Percentiles rank a stretch among this genome's conserved stretches.
Conservation (phyloP, 1,284 basidiomycete species). For the Hemileia vastatrix region DNA sequence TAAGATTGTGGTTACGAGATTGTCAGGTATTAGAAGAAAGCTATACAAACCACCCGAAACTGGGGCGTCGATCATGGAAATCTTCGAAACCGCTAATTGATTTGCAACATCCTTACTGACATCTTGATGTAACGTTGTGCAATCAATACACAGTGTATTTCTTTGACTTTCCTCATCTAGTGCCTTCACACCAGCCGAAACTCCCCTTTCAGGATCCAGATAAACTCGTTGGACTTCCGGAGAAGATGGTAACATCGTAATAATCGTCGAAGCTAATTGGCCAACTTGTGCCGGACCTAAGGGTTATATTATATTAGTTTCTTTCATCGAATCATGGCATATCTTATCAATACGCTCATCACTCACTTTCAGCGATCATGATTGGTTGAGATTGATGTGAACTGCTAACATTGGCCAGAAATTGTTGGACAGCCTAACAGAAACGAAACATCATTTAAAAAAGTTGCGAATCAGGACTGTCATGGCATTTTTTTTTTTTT, state of each 20-base stretch:
- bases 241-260: conserved; percentile 80
- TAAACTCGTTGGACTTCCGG: conserved; percentile 69
- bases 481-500: not conserved
- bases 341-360: not conserved
- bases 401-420: too few relatives aligned
- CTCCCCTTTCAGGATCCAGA: conserved; percentile 52
- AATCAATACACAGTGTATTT: conserved; percentile 66
- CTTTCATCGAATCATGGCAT: not conserved
- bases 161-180: conserved; percentile 13
- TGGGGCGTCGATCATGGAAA: conserved; percentile 74
- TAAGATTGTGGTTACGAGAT: not conserved
- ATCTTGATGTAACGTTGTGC: conserved; percentile 70
- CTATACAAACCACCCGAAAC: conserved; percentile 65
- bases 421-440: too few relatives aligned
- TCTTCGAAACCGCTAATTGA: conserved; percentile 54
- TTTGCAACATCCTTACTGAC: conserved; percentile 59
- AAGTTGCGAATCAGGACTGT: not conserved
- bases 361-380: conserved; percentile 10
- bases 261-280: conserved; percentile 55
- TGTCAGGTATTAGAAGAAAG: not conserved
- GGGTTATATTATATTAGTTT: not conserved
- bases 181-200: conserved; percentile 47
- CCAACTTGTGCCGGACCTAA: conserved; percentile 46
- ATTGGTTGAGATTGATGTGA: not conserved
- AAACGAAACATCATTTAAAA: conserved; percentile 5